Base-by-base conservation (phyloP, 129 eudicot genomes). In the Kitagawia praeruptora region DNA sequence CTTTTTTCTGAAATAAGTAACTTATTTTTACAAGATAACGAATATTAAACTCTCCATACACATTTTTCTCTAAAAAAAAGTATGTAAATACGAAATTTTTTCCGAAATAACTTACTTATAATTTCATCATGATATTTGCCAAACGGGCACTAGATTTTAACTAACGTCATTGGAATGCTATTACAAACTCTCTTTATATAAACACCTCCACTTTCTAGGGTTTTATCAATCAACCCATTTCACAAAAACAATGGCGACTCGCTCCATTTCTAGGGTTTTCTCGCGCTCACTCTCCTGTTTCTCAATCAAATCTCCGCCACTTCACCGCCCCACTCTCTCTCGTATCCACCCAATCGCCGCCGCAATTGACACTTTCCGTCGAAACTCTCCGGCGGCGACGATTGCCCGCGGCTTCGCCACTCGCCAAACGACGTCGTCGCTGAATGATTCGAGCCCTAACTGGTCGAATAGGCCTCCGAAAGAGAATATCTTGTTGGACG, bases 401-500 rank as follows among this genome's bases (percentile, higher is more conserved):
- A 25, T 63, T 16, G 38, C 37, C 3, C 70, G 70, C 14, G 38
- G 80, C 0, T 91, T 91, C 77, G 77, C 98, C 6, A 89, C 98
- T 2, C 90, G 90, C 0, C 87, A 72, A 38, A 85, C 93, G 58
- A 64, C 87, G 40, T 86, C 93, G 37, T 88, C 97, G 18, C 86
- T 93, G 13, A 93, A 84, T 10, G 98, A 93, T 74, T 85, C 92
- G 37, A 89, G 81, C 86, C 98, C 96, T 76, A 93, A 93, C 54
- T 93, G 95, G 97, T 88, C 98, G 8, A 93, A 93, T 41, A 89
- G 96, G 0, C 98, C 97, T 13, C 98, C 98, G 0, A 93, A 89
- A 84, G 98, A 93, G 88, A 93, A 96, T 71, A 93, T 91, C 16
- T 70, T 93, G 82, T 91, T 93, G 28, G 96, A 91, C 28, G 98